A percentile compares a stretch with the other conserved stretches of the same genome.
Evolutionary conservation across 345 rosid species (phyloP).

Genomic region (Euphorbia tirucalli): DNA sequence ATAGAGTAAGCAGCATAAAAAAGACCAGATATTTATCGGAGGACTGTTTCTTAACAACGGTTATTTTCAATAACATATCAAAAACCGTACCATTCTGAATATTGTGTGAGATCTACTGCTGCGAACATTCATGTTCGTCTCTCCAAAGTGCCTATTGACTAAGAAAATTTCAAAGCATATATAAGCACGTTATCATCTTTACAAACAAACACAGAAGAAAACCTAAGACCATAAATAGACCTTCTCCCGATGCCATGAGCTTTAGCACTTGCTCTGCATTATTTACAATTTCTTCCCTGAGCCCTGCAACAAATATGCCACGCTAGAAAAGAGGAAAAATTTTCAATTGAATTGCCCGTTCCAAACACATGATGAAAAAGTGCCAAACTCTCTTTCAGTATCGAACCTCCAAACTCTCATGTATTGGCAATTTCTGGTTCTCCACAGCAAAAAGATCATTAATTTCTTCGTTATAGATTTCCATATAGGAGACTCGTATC

Average conservation of each 20-base stretch:
- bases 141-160: constrained; percentile 93
- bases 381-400: constrained; percentile 5
- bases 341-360: constrained; percentile 7
- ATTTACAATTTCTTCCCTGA: constrained; percentile 79
- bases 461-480: constrained; percentile 90
- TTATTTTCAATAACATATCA: not conserved
- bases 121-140: constrained; percentile 91
- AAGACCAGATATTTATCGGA: not conserved
- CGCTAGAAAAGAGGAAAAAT: constrained; percentile 47
- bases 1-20: not conserved
- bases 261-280: constrained; percentile 78
- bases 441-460: constrained; percentile 77
- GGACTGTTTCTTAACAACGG: not conserved
- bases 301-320: constrained; percentile 88
- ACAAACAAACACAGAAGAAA: not conserved
- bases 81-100: constrained; percentile 75
- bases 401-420: constrained; percentile 89
- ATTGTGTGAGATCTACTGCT: constrained; percentile 98
- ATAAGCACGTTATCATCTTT: constrained; percentile 3
- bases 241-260: constrained; percentile 89
- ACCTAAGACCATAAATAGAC: constrained; percentile 26
- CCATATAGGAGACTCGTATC: constrained; percentile 91
- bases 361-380: constrained; percentile 12
- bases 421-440: constrained; percentile 81
- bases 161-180: not conserved